A percentile compares a stretch with the other conserved stretches of the same genome.
Conservation (phyloP, 2,329 filamentous ascomycete species). For the Epichloe uncinata region DNA sequence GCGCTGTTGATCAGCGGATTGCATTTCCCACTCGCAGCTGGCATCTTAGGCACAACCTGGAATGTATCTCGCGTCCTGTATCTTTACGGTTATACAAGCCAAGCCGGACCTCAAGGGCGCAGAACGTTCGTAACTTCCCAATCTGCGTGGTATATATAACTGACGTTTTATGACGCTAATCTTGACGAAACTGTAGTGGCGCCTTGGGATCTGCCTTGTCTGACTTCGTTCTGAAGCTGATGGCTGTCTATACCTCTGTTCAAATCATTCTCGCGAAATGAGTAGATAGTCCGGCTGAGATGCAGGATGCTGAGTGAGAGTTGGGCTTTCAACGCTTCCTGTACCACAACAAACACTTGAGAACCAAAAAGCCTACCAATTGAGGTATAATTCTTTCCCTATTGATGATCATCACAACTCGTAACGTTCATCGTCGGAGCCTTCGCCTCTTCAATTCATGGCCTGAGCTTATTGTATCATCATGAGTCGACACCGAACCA, state of each 20-base stretch:
- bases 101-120: constrained; percentile 31
- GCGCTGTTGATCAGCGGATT: constrained; percentile 43
- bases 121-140: constrained; percentile 17
- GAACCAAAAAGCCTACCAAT: too few species aligned
- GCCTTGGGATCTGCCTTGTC: constrained; percentile 20
- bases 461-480: constrained; percentile 8
- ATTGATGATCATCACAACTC: not conserved
- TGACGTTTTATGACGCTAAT: not conserved
- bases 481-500: constrained; percentile 1
- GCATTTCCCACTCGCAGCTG: constrained; percentile 36
- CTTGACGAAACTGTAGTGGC: constrained; percentile 18
- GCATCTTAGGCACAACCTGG: constrained; percentile 39
- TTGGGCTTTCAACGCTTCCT: too few species aligned
- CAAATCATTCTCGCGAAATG: constrained; percentile 22
- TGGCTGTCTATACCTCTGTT: constrained; percentile 30
- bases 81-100: constrained; percentile 37
- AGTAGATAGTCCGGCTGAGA: not conserved
- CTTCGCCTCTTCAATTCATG: constrained; percentile 20
- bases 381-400: too few species aligned
- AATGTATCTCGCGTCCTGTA: constrained; percentile 38
- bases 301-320: not conserved
- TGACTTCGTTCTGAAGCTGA: constrained; percentile 26
- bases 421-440: constrained; percentile 13
- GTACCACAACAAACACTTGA: too few species aligned
- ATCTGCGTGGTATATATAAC: not conserved